Evolutionary conservation across 805 yeast species (phyloP), one percentile per base, ranked within the genome.

Genomic region (Ogataea zsoltii): DNA sequence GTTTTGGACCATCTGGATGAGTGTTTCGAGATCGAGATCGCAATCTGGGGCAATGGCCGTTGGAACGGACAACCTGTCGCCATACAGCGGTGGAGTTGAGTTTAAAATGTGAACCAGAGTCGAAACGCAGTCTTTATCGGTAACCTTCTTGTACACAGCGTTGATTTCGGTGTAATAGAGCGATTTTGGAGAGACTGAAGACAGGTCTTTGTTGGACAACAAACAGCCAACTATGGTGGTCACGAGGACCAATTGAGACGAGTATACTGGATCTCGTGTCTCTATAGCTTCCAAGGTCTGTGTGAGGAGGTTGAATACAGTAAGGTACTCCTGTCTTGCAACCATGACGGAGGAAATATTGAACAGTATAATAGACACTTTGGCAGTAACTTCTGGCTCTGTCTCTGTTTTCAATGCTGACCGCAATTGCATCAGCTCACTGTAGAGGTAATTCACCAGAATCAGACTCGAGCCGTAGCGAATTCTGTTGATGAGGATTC

Each of bases 361-460:
- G 37, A 50, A 60, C 7, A 58, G 31, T 3, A 61, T 29, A 14
- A 50, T 35, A 4, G 46, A 39, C 6, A 52, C 33, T 42, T 44
- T 43, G 4, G 17, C 25, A 10, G 31, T 34, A 17, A 19, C n/a
- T n/a, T 38, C 44, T 13, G 40, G 77, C 0, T 96, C 96, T 68
- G 86, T 69, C 53, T 77, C 77, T 83, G 86, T 77, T 35, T 76
- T 84, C 45, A 68, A 72, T 16, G 64, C 63, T n/a, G 61, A 56
- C 18, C 62, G 39, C 14, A 52, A 28, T n/a, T 47, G 50, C 41
- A 73, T 67, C 33, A 74, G 61, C 25, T 75, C 61, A 45, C 68
- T 69, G 58, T 74, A 77, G 32, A 70, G 56, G 37, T 71, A 77
- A 45, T 74, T 75, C 17, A 76, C 64, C 17, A 75, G 53, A 21